Evolutionary conservation across 306 rosid species (phyloP), one percentile per base, ranked within the genome.

Genomic region (Rosa lucieae): DNA sequence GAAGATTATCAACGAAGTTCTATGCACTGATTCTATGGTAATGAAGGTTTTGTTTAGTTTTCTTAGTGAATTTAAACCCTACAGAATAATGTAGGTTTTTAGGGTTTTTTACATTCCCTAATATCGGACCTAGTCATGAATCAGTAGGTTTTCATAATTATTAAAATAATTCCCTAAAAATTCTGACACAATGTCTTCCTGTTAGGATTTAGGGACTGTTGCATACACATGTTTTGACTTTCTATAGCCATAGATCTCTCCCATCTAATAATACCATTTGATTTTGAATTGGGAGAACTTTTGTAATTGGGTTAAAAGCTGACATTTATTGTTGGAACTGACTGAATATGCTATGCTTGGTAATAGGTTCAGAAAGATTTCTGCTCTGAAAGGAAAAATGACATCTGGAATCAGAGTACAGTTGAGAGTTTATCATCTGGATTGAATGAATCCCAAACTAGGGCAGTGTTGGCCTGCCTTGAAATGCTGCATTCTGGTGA

Each of bases 391-490:
- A 39, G 0, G 61, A 59, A 39, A 23, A 70, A 35, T 77, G 58
- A 32, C 20, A 26, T 73, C 11, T 5, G 32, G 52, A 63, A 59
- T 23, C 84, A 29, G 35, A 75, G 4, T 10, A 17, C 74, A 35
- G 75, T 29, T 55, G 59, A 72, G 44, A 40, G 56, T 48, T 72
- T 81, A 32, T 77, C 73, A 32, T 67, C 82, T 37, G 75, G 80
- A 62, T 73, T 93, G 83, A 89, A 93, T 82, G 88, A 73, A 40
- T 89, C 94, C n/a, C 94, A 93, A 77, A 44, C 11, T 18, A 15
- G 82, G 70, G 89, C 97, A 32, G 81, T 91, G 71, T n/a, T 58
- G 72, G 77, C 89, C 18, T 89, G 94, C 75, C 85, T 89, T 75
- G 74, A 69, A 73, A 87, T 83, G 77, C 8, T 61, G 18, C 78